Evolutionary conservation across 208 protist genomes (phyloP).

Genomic region (Trichomonas tenax): DNA sequence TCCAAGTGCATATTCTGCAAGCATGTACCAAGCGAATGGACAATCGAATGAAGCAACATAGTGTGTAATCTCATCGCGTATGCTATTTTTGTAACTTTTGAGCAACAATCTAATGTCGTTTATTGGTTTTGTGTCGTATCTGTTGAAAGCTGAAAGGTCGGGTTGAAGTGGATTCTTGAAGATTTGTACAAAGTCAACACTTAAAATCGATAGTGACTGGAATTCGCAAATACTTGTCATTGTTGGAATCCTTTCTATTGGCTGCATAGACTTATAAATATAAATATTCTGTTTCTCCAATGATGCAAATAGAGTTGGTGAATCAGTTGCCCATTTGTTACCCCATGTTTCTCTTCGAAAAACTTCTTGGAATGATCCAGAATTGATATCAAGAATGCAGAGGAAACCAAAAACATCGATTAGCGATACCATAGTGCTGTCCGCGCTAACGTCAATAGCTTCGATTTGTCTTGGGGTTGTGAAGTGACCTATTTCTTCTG

Average conservation of each 20-base stretch:
- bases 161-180: not conserved
- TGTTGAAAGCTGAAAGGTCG: not conserved
- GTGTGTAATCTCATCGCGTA: not conserved
- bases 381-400: not conserved
- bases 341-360: not conserved
- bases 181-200: not conserved
- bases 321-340: constrained; percentile 2
- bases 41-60: not conserved
- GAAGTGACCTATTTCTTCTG: not conserved
- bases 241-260: not conserved
- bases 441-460: not conserved
- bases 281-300: not conserved
- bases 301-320: not conserved
- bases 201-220: not conserved
- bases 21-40: not conserved
- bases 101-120: not conserved
- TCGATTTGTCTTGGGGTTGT: not conserved
- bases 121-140: not conserved
- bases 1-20: not conserved
- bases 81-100: not conserved
- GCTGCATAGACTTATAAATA: not conserved
- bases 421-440: not conserved
- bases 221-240: not conserved
- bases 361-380: not conserved
- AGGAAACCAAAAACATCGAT: not conserved